Percentiles rank a stretch among this genome's conserved stretches.
Evolutionary conservation across 2,329 filamentous ascomycete species (phyloP).

Genomic region (Penicillium sp.): DNA sequence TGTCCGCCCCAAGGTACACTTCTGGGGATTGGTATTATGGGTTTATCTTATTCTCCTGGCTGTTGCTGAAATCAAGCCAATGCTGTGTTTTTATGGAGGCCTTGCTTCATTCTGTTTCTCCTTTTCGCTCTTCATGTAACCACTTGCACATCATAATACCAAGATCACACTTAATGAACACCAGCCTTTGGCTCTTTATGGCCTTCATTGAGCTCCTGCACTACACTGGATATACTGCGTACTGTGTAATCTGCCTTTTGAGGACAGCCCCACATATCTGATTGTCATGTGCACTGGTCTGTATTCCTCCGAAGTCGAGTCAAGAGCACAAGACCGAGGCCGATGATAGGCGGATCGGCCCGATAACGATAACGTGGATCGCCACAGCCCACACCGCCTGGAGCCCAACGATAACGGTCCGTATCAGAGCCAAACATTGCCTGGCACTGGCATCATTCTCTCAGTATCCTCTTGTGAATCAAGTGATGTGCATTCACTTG

Average conservation of each 20-base stretch:
- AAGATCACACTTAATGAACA: conserved; percentile 1
- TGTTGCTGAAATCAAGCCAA: not conserved
- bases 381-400: conserved; percentile 10
- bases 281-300: no score
- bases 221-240: no score
- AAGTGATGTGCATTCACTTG: not conserved
- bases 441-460: conserved; percentile 3
- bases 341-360: conserved; percentile 1
- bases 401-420: conserved; percentile 8
- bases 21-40: conserved; percentile 4
- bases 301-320: no score
- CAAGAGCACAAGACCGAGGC: not conserved
- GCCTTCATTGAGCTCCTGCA: not conserved
- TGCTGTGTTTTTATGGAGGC: not conserved
- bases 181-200: not conserved
- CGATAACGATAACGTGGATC: conserved; percentile 6
- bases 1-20: conserved; percentile 9
- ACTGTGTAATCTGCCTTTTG: no score
- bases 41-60: not conserved
- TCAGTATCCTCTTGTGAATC: not conserved
- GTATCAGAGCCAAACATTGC: conserved; percentile 6
- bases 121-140: conserved; percentile 3
- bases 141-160: not conserved
- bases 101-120: not conserved
- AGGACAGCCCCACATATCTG: no score